phyloP scores from a whole-genome alignment of 345 rosid species.

The Syzygium jambos region DNA sequence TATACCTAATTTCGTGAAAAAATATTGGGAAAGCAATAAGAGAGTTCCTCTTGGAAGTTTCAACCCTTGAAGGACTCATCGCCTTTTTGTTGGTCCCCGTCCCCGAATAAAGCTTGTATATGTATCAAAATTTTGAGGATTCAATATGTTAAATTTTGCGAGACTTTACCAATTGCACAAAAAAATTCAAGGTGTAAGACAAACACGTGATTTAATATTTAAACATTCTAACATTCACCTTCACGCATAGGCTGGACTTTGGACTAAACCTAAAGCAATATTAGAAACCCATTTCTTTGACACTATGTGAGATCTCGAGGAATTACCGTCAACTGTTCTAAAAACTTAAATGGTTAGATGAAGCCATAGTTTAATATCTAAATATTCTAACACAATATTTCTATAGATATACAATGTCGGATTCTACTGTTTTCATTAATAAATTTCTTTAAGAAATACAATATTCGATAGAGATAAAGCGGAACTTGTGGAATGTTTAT shows the following conservation, averaged over 20 bases:
- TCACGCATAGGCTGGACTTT: too few species aligned
- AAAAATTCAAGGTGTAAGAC: neutral
- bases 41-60: neutral
- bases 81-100: neutral
- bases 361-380: neutral
- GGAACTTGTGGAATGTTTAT: neutral
- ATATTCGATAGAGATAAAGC: neutral
- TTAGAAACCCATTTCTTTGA: fast-evolving
- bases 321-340: fast-evolving
- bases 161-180: neutral
- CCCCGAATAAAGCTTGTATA: neutral
- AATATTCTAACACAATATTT: neutral
- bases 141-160: neutral
- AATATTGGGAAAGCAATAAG: neutral
- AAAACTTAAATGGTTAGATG: neutral
- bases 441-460: neutral
- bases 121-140: neutral
- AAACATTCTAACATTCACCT: too few species aligned
- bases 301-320: neutral
- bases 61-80: neutral
- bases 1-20: neutral
- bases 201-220: neutral
- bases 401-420: fast-evolving
- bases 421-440: neutral
- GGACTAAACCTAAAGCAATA: too few species aligned